These are phyloP conservation scores for Arxiozyma heterogenica DNA, from an alignment of 1,139 yeast species.

Conservation along the genomic window DNA sequence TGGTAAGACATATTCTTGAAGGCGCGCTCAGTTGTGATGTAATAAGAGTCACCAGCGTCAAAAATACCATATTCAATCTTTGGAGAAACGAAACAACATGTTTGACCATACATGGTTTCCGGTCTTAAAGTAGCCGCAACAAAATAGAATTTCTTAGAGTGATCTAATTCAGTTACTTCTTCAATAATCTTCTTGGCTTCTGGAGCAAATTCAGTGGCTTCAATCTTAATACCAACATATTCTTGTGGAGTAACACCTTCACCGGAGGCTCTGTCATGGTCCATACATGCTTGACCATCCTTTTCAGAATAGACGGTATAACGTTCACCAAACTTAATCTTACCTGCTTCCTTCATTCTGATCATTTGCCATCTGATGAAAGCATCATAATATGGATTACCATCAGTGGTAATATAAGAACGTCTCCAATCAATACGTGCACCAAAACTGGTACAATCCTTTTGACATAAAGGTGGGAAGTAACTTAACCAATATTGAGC, in stretches of 20 bases:
- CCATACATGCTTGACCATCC: slow-evolving; percentile 99
- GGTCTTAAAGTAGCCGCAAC: slow-evolving; percentile 98
- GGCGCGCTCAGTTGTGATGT: slow-evolving; percentile 90
- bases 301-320: slow-evolving; percentile 94
- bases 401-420: slow-evolving; percentile 89
- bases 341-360: slow-evolving; percentile 73
- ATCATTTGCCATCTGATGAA: slow-evolving; percentile 96
- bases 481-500: slow-evolving; percentile 78
- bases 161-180: slow-evolving; percentile 46
- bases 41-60: slow-evolving; percentile 77
- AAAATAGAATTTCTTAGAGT: slow-evolving; percentile 60
- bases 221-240: slow-evolving; percentile 85
- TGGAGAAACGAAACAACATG: slow-evolving; percentile 96
- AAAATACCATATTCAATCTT: slow-evolving; percentile 86
- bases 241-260: slow-evolving; percentile 98
- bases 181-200: slow-evolving; percentile 31
- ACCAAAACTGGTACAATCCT: slow-evolving; percentile 75
- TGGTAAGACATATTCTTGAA: slow-evolving; percentile 97
- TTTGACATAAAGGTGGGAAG: slow-evolving; percentile 85
- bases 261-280: slow-evolving; percentile 95
- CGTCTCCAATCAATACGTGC: slow-evolving; percentile 99
- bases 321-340: slow-evolving; percentile 96
- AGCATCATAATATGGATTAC: slow-evolving; percentile 89
- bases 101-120: slow-evolving; percentile 98
- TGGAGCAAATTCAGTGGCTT: slow-evolving; percentile 42